Conservation (phyloP, 1,139 yeast genomes). For the Lodderomyces parapsilosis region DNA sequence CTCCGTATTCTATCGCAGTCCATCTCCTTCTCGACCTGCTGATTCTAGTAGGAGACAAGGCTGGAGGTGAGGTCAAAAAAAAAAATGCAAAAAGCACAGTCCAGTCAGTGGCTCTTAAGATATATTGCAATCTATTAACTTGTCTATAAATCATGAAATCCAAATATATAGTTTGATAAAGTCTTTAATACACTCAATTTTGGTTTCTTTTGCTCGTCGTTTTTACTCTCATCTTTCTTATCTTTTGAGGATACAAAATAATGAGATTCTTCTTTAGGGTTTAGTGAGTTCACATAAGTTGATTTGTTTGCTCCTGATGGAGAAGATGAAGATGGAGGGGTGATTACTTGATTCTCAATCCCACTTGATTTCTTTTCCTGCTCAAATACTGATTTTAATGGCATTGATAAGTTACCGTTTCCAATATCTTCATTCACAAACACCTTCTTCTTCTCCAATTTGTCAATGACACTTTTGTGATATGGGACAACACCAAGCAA, state of each 20-base stretch:
- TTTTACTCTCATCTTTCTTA: conserved; percentile 9
- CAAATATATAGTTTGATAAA: conserved; percentile 39
- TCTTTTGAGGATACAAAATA: conserved; percentile 34
- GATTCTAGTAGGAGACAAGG: conserved; percentile 10
- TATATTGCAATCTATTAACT: not conserved
- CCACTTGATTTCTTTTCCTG: conserved; percentile 2
- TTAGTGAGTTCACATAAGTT: conserved; percentile 26
- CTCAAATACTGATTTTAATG: conserved; percentile 4
- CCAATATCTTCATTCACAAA: conserved; percentile 59
- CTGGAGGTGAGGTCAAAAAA: conserved; percentile 10
- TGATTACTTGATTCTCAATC: conserved; percentile 3
- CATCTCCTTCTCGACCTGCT: conserved; percentile 10
- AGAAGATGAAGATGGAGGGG: conserved; percentile 8
- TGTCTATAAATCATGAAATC: conserved; percentile 43
- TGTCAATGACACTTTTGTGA: conserved; percentile 59
- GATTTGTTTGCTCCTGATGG: conserved; percentile 4
- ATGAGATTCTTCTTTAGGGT: conserved; percentile 42
- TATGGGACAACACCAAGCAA: conserved; percentile 78
- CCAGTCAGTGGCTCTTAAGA: not conserved
- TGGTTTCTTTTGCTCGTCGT: conserved; percentile 21
- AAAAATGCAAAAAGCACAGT: not conserved
- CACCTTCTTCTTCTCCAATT: conserved; percentile 56
- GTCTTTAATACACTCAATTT: conserved; percentile 37
- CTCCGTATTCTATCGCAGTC: conserved; percentile 1
- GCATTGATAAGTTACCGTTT: conserved; percentile 23